Base-by-base conservation (phyloP, 345 rosid genomes). In the Eucalyptus microcorys region DNA sequence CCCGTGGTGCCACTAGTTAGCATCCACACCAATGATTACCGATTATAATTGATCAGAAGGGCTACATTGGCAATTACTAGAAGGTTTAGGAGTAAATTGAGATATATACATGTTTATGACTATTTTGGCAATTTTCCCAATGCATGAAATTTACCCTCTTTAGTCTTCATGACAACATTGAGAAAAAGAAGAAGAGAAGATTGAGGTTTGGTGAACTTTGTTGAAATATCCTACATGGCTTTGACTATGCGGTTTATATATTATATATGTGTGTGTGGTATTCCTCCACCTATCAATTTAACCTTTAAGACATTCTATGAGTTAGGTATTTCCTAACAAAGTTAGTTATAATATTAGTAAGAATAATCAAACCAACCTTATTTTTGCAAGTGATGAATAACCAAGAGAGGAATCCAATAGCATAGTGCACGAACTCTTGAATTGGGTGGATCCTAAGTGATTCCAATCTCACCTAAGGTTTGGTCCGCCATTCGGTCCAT, bases 1-100 rank as follows among this genome's bases (percentile, higher is more conserved):
- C 57, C 2, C 1, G 4, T 52, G 24, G 24, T 52, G 24, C 22
- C 24, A 52, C 26, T 3, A 0, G 57, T 1, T 52, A 21, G 57
- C 57, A 52, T 52, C 57, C 57, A 19, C 10, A 52, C 57, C 10
- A 52, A 52, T 19, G 24, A 52, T 52, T 52, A 7, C 4, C 0
- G 2, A 7, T 52, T 52, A 52, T 19, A 53, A 9, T 9, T 21
- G 27, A 2, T 9, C 2, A 9, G 27, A 4, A 26, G 13, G 61
- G 13, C 14, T 24, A 55, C 13, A 55, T 24, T 55, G 0, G 13
- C 30, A 8, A 55, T 24, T 0, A 10, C 2, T 55, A 55, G 30
- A 55, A 55, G 13, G 30, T 8, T 55, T 55, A 55, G 13, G 13
- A 55, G 12, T 22, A 22, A 55, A 55, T 1, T 55, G 30, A 0